phyloP scores from a whole-genome alignment of 345 rosid genomes.

The Acer campestre region DNA sequence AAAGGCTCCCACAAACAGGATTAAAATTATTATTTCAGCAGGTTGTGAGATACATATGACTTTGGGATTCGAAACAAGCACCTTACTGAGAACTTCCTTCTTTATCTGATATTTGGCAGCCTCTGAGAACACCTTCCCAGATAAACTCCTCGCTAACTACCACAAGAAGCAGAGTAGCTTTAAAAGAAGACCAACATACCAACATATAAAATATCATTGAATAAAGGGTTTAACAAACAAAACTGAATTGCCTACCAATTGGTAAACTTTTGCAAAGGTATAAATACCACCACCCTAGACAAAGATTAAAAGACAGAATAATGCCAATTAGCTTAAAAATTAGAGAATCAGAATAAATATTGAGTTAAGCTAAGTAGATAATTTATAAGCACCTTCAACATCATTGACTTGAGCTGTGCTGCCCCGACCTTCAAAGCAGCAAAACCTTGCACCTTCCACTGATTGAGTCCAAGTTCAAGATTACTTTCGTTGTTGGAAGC shows the following conservation, averaged over 20 bases:
- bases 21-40: not conserved
- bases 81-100: constrained; percentile 78
- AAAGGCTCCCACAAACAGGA: not conserved
- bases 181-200: constrained; percentile 13
- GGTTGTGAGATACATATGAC: not conserved
- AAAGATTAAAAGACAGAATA: constrained; percentile 19
- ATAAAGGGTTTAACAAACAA: constrained; percentile 10
- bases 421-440: constrained; percentile 63
- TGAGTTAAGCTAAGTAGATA: constrained; percentile 3
- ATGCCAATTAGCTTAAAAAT: constrained; percentile 7
- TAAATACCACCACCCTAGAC: constrained; percentile 72
- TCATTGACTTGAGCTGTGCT: constrained; percentile 61
- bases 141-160: constrained; percentile 65
- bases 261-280: constrained; percentile 72
- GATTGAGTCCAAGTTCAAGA: constrained; percentile 72
- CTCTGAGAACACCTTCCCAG: constrained; percentile 67
- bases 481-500: constrained; percentile 36
- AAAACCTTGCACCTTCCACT: constrained; percentile 65
- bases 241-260: constrained; percentile 56
- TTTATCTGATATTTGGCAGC: constrained; percentile 88
- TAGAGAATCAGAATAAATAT: constrained; percentile 13
- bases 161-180: constrained; percentile 20
- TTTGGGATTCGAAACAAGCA: constrained; percentile 30
- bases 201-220: constrained; percentile 9
- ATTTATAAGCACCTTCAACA: constrained; percentile 61